A percentile compares a stretch with the other conserved stretches of the same genome.
Evolutionary conservation across 2,329 filamentous ascomycete species (phyloP).

Genomic region (Pseudocercospora crystallina): DNA sequence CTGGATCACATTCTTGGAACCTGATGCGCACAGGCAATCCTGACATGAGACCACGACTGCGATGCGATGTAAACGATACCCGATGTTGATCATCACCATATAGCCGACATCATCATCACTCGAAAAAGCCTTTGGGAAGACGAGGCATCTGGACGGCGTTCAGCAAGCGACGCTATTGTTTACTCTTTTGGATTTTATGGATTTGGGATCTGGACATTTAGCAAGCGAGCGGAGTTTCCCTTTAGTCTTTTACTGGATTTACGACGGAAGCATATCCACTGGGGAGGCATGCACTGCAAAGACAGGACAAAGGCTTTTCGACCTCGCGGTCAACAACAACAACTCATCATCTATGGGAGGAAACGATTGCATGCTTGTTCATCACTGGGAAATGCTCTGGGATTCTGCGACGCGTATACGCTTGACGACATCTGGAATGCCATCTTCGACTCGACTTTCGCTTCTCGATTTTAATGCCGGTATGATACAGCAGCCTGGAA

Average conservation of each 20-base stretch:
- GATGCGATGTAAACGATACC: constrained; percentile 41
- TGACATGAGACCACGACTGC: constrained; percentile 42
- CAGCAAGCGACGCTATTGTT: constrained; percentile 36
- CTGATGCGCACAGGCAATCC: constrained; percentile 42
- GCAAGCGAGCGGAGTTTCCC: constrained; percentile 23
- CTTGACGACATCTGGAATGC: constrained; percentile 21
- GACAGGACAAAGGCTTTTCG: constrained; percentile 9
- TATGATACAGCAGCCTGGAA: constrained; percentile 19
- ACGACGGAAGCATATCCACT: constrained; percentile 8
- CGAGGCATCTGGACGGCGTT: constrained; percentile 55
- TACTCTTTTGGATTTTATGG: constrained; percentile 14
- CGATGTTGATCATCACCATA: constrained; percentile 42
- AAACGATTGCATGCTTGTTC: constrained; percentile 13
- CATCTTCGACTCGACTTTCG: constrained; percentile 13
- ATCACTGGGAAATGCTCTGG: constrained; percentile 8
- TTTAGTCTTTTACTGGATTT: constrained; percentile 12
- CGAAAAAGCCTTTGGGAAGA: constrained; percentile 34
- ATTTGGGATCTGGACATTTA: constrained; percentile 15
- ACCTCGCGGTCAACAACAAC: constrained; percentile 12
- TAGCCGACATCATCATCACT: constrained; percentile 28
- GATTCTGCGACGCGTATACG: constrained; percentile 20
- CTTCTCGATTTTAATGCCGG: constrained; percentile 10
- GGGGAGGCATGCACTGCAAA: constrained; percentile 18
- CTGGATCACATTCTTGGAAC: constrained; percentile 27
- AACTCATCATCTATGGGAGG: constrained; percentile 6